Conservation (phyloP, 164 flowering plant genomes). For the Kalanchoe fedtschenkoi region DNA sequence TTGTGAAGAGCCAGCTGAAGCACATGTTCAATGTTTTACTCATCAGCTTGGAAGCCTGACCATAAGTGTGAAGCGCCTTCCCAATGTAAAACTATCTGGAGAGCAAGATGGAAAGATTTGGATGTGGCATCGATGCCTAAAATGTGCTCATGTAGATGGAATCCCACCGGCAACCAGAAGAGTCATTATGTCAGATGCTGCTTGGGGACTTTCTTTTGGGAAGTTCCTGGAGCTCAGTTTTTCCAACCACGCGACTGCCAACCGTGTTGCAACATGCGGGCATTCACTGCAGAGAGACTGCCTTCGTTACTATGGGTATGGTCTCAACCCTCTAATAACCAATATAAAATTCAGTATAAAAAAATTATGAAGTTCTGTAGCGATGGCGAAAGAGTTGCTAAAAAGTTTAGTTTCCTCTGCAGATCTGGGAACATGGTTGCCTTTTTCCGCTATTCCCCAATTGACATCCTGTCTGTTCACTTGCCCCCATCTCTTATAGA, state of each 20-base stretch:
- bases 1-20: constrained; percentile 70
- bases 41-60: constrained; percentile 88
- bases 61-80: constrained; percentile 54
- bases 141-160: constrained; percentile 64
- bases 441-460: constrained; percentile 78
- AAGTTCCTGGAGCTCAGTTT: constrained; percentile 95
- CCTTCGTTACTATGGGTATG: constrained; percentile 87
- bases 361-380: background rate
- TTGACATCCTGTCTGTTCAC: constrained; percentile 65
- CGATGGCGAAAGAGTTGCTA: background rate
- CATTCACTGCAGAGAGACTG: constrained; percentile 95
- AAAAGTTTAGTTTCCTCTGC: constrained; percentile 12
- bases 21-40: constrained; percentile 72
- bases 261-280: constrained; percentile 88
- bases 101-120: constrained; percentile 90
- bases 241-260: constrained; percentile 88
- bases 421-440: constrained; percentile 90
- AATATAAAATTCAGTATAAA: no score
- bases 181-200: constrained; percentile 93
- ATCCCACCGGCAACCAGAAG: constrained; percentile 82
- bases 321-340: background rate
- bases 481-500: constrained; percentile 72
- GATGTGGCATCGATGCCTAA: constrained; percentile 99
- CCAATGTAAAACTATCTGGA: constrained; percentile 63
- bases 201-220: constrained; percentile 98